Evolutionary conservation across 2,329 filamentous ascomycete genomes (phyloP), one percentile per base, ranked within the genome.

Genomic region (Dothideomycetes sp.): DNA sequence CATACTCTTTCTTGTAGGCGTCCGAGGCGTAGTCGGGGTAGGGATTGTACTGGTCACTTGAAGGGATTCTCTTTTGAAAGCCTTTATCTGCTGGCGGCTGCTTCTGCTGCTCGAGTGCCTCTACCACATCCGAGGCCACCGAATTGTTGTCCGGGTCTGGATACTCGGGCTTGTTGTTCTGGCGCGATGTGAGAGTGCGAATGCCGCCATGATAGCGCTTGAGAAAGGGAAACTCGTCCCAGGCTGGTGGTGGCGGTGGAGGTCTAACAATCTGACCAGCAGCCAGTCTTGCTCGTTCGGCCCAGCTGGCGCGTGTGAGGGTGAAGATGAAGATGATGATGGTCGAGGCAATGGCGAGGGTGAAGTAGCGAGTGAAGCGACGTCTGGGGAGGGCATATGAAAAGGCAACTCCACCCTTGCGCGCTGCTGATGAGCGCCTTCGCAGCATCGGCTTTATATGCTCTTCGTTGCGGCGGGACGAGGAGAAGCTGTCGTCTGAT

Each of bases 171-270:
- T 71, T 66, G 48, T 88, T 89, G 35, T 84, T 67, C 11, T 69
- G 59, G 18, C 77, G 64, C 0, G 76, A 62, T 0, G 84, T 75
- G 45, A 98, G 56, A 0, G 74, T 81, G 47, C 80, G 72, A 43
- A 98, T 72, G 1, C 91, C 91, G 11, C 87, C 89, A 57, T 95
- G 91, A 57, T 95, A 98, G 46, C 88, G 74, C 44, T 80, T 81
- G 45, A 98, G 61, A 53, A 94, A 93, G 0, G 79, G 77, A 56
- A 94, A 96, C 8, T 73, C 75, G 57, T 94, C 84, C 87, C 88
- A 96, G n/a, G 74, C 61, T 0, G 79, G 76, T 10, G 84, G 83
- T 15, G 77, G 74, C 0, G 74, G 61, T 0, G 76, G 70, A 10
- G 71, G 71, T 47, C 77, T 77, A 22, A 53, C 51, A 27, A 52